Base-by-base conservation (phyloP, 2,329 filamentous ascomycete species). In the Aspergillus latus region DNA sequence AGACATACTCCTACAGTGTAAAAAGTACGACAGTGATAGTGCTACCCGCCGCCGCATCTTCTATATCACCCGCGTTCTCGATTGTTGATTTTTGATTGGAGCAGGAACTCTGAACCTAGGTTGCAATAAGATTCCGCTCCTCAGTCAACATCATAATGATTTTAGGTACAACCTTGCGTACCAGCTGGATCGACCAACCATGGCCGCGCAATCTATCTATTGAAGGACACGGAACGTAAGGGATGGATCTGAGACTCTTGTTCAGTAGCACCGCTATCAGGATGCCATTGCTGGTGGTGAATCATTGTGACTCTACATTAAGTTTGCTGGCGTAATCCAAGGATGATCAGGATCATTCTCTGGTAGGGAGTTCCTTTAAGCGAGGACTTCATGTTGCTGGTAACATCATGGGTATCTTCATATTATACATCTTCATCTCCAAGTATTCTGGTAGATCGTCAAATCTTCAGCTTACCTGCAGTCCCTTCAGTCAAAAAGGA, bases 371-470 rank as follows among this genome's bases (percentile, higher is more conserved):
- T 42, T 5, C 16, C 15, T 16, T 15, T 7, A 42, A 16, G 8
- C n/a, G 39, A 21, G 39, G 16, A 16, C 5, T 42, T 16, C 5
- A 16, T 21, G 39, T n/a, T 16, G 8, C 3, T 29, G 28, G 21
- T 43, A 47, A 42, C 59, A 58, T 56, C 53, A 65, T 66, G 65
- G 65, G 65, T 67, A 67, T 67, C 62, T 65, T 56, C 55, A 29
- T 62, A 61, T 59, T 50, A 58, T 54, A 65, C 58, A 67, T 57
- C 56, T 54, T 58, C 52, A 54, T 56, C 49, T 48, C 57, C 36
- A 40, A 52, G 53, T 48, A 30, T 49, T 40, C 30, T 42, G 32
- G 47, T 52, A 46, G 30, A 57, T 51, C 52, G 43, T 55, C 42
- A 32, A 57, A 47, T 43, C 21, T 21, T 21, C 15, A 29, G n/a